phyloP scores from a whole-genome alignment of 1,139 yeast genomes.

The Taphrina communis region DNA sequence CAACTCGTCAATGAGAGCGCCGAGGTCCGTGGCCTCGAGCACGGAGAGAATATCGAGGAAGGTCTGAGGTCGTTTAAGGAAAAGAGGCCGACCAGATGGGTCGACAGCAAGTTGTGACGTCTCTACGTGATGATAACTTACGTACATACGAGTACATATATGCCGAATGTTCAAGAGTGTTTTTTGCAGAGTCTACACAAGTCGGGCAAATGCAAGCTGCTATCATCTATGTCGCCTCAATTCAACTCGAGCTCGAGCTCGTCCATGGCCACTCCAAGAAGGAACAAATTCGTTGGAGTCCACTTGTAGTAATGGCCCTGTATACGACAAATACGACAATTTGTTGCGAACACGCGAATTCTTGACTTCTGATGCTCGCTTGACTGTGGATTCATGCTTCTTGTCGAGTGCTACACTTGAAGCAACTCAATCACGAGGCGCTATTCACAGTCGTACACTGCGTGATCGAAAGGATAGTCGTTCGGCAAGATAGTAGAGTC shows the following conservation, averaged over 20 bases:
- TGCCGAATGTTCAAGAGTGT: background rate
- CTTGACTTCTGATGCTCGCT: background rate
- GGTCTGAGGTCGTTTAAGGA: constrained; percentile 48
- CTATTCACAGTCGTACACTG: too few relatives aligned
- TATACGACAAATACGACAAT: background rate
- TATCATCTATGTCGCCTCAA: too few relatives aligned
- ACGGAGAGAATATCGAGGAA: constrained; percentile 47
- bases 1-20: constrained; percentile 45
- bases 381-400: background rate
- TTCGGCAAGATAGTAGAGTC: background rate
- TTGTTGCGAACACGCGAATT: constrained; percentile 7
- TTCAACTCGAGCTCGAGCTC: too few relatives aligned
- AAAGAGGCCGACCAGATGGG: constrained; percentile 50
- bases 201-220: too few relatives aligned
- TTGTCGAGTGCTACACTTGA: too few relatives aligned
- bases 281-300: background rate
- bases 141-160: too few relatives aligned
- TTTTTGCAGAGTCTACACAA: background rate
- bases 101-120: constrained; percentile 37
- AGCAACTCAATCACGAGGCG: too few relatives aligned
- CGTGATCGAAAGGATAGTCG: too few relatives aligned
- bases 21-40: constrained; percentile 45
- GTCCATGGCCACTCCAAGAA: background rate
- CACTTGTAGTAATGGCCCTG: too few relatives aligned
- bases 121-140: too few relatives aligned